A percentile compares a stretch with the other conserved stretches of the same genome.
Evolutionary conservation across 441 rosid genomes (phyloP).

Genomic region (Populus hybrid): DNA sequence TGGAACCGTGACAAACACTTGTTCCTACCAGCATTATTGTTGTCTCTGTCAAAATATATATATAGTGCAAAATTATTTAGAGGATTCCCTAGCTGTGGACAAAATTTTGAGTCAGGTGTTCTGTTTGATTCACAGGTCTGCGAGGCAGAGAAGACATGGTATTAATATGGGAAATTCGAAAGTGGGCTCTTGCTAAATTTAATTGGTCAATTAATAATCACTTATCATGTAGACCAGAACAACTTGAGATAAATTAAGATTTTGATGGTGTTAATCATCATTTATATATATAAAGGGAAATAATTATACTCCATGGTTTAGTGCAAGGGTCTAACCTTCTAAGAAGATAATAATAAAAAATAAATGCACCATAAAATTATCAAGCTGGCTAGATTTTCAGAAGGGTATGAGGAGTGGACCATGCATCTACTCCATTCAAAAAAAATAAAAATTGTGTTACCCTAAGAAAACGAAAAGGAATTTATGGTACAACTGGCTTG

Average conservation of each 20-base stretch:
- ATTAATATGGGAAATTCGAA: no score
- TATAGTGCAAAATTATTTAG: no score
- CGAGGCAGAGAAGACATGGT: not conserved
- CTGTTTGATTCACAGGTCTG: not conserved
- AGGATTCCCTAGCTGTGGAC: no score
- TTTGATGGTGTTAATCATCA: no score
- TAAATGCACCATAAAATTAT: no score
- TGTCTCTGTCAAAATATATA: no score
- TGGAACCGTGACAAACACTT: slow-evolving; percentile 16
- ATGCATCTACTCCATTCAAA: not conserved
- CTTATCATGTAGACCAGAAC: not conserved
- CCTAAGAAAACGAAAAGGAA: no score
- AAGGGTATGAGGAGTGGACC: not conserved
- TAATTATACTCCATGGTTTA: not conserved
- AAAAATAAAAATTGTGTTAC: not conserved
- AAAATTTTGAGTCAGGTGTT: no score
- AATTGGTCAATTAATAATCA: not conserved
- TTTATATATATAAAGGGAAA: no score
- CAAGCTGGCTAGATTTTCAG: not conserved
- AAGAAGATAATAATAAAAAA: not conserved
- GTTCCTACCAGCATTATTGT: no score
- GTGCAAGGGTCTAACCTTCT: not conserved
- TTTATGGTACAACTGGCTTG: not conserved
- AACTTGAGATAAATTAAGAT: not conserved
- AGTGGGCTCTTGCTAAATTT: no score